Percentiles rank a stretch among this genome's conserved stretches.
These are phyloP conservation scores for Phytophthora cryptogea DNA, from an alignment of 352 stramenopile genomes.

Conservation along the genomic window DNA sequence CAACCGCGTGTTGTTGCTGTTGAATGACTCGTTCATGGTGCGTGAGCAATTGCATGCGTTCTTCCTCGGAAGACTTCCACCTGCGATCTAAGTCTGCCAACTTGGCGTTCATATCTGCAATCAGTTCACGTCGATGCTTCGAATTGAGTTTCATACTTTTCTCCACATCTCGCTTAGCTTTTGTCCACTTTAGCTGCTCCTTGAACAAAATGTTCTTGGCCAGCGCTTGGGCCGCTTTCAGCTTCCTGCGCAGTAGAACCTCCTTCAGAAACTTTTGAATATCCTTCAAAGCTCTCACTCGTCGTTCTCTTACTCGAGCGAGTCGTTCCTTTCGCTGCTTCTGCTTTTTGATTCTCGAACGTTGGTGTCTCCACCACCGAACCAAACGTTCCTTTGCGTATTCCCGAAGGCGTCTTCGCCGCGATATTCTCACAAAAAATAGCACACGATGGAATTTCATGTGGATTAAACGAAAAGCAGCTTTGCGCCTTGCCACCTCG, in stretches of 20 bases:
- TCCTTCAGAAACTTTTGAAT: conserved; percentile 56
- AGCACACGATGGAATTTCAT: conserved; percentile 46
- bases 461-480: conserved; percentile 43
- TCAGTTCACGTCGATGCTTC: conserved; percentile 38
- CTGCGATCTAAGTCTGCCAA: conserved; percentile 46
- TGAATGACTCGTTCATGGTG: conserved; percentile 38
- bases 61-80: conserved; percentile 42
- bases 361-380: conserved; percentile 47
- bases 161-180: conserved; percentile 50
- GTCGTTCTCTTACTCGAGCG: conserved; percentile 23
- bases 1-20: conserved; percentile 33
- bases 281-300: conserved; percentile 28
- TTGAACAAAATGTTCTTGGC: conserved; percentile 50
- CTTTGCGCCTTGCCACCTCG: conserved; percentile 4
- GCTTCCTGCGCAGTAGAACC: conserved; percentile 37
- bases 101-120: conserved; percentile 36
- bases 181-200: conserved; percentile 47
- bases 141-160: conserved; percentile 42
- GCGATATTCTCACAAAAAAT: conserved; percentile 45
- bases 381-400: conserved; percentile 42
- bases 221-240: conserved; percentile 38
- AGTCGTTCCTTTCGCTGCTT: conserved; percentile 18
- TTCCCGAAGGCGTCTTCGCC: conserved; percentile 25
- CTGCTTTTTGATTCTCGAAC: conserved; percentile 14
- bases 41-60: conserved; percentile 27